These are phyloP conservation scores for Lolium perenne DNA, from an alignment of 176 grass and related monocot genomes.

Conservation along the genomic window DNA sequence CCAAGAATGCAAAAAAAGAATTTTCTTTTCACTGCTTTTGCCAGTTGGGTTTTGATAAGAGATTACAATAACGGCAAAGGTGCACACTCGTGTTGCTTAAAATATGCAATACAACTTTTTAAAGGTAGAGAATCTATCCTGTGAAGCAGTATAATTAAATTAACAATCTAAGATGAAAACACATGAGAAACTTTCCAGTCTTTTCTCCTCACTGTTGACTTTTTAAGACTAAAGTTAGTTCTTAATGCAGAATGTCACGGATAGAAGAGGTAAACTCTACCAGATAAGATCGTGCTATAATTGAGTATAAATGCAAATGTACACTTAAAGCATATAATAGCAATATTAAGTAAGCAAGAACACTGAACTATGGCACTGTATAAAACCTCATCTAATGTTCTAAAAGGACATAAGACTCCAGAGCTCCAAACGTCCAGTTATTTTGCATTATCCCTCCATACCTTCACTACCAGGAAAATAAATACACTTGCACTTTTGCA, in stretches of 20 bases:
- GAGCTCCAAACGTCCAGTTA: neutral
- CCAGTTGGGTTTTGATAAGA: slow-evolving; percentile 47
- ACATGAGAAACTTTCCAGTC: slow-evolving; percentile 38
- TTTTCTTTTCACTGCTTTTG: slow-evolving; percentile 46
- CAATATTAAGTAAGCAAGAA: slow-evolving; percentile 27
- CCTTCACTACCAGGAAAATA: neutral
- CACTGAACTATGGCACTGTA: neutral
- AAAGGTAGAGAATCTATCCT: slow-evolving; percentile 53
- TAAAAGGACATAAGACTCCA: neutral
- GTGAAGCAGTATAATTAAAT: slow-evolving; percentile 44
- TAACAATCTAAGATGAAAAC: slow-evolving; percentile 48
- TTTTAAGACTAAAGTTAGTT: slow-evolving; percentile 51
- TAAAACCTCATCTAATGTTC: slow-evolving; percentile 23
- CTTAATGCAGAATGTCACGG: slow-evolving; percentile 23
- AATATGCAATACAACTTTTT: slow-evolving; percentile 45
- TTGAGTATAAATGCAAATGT: slow-evolving; percentile 40
- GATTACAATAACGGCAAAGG: slow-evolving; percentile 52
- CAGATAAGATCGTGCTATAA: slow-evolving; percentile 24
- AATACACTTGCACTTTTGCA: neutral
- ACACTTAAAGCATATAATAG: slow-evolving; percentile 1
- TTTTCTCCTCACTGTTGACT: slow-evolving; percentile 33
- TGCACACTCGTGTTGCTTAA: slow-evolving; percentile 50
- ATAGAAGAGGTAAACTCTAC: slow-evolving; percentile 46
- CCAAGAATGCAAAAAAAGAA: slow-evolving; percentile 38
- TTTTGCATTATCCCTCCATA: slow-evolving; percentile 13